Conservation (phyloP, 2,329 filamentous ascomycete species). For the Nemania abortiva region DNA sequence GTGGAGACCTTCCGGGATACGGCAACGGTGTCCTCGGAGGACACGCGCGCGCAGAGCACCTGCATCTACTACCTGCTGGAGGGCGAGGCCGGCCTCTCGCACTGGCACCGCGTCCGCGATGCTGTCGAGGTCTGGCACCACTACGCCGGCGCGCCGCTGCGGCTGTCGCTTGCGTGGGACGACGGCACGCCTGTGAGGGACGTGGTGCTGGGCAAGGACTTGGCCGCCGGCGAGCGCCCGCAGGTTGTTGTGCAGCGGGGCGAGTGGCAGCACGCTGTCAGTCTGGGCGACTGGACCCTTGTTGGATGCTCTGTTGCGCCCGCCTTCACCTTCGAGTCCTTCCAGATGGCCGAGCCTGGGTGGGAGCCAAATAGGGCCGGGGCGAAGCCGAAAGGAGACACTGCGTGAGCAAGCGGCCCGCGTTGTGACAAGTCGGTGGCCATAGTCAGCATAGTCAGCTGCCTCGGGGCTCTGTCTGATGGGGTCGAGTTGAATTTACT, state of each 20-base stretch:
- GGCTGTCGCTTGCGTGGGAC: constrained; percentile 57
- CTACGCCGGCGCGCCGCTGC: constrained; percentile 64
- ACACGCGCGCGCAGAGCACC: constrained; percentile 59
- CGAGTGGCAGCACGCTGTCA: constrained; percentile 62
- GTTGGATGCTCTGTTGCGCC: constrained; percentile 54
- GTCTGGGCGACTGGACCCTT: constrained; percentile 61
- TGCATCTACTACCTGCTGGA: constrained; percentile 67
- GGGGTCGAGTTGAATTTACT: no score
- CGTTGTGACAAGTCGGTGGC: no score
- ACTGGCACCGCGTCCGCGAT: constrained; percentile 63
- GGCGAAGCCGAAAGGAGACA: background rate
- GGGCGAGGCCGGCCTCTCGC: constrained; percentile 56
- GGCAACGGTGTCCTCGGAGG: constrained; percentile 29
- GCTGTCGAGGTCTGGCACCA: constrained; percentile 65
- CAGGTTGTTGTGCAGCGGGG: constrained; percentile 56
- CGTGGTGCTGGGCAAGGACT: constrained; percentile 56
- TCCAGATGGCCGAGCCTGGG: constrained; percentile 46
- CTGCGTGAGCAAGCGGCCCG: no score
- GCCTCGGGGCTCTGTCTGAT: no score
- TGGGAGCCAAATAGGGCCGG: constrained; percentile 44
- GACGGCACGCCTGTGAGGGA: constrained; percentile 56
- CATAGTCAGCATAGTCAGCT: no score
- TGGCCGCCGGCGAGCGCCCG: constrained; percentile 56
- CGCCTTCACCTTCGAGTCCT: constrained; percentile 46
- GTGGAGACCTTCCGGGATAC: constrained; percentile 60